phyloP scores from a whole-genome alignment of 108 stramenopile genomes.

The Bacterosira constricta region DNA sequence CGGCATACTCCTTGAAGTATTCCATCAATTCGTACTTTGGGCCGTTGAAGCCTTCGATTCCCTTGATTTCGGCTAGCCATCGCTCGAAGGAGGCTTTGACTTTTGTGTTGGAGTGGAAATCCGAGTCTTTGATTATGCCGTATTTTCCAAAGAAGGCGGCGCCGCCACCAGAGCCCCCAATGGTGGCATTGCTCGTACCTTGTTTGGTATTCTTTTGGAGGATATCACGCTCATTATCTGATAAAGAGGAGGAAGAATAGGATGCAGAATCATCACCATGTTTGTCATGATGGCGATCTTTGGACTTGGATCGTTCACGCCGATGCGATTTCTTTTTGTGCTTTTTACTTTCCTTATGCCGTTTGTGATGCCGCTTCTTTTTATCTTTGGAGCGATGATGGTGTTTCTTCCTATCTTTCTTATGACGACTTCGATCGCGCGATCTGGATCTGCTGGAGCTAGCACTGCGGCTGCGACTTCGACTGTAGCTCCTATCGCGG shows the following conservation, averaged over 20 bases:
- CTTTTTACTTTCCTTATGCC: slow-evolving; percentile 26
- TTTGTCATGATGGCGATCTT: slow-evolving; percentile 14
- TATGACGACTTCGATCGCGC: slow-evolving; percentile 8
- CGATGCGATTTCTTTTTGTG: too few relatives aligned
- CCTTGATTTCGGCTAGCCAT: slow-evolving; percentile 93
- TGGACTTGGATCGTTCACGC: too few relatives aligned
- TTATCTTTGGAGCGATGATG: slow-evolving; percentile 1
- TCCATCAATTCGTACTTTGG: slow-evolving; percentile 87
- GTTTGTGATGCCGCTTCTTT: slow-evolving; percentile 25
- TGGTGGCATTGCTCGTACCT: slow-evolving; percentile 22
- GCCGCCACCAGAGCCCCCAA: background rate
- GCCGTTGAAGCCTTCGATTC: slow-evolving; percentile 70
- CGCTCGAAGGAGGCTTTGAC: slow-evolving; percentile 83
- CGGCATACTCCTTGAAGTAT: slow-evolving; percentile 89
- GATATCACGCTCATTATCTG: slow-evolving; percentile 45
- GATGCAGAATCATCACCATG: slow-evolving; percentile 37
- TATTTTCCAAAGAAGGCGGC: slow-evolving; percentile 84
- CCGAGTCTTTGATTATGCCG: slow-evolving; percentile 84
- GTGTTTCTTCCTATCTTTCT: slow-evolving; percentile 12
- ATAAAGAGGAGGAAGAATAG: slow-evolving; percentile 40
- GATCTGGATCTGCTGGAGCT: background rate
- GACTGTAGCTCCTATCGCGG: slow-evolving; percentile 6
- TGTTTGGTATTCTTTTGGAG: slow-evolving; percentile 18
- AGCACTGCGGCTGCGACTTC: slow-evolving; percentile 18
- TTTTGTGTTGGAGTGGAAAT: slow-evolving; percentile 69